These are phyloP conservation scores for Xylaria flabelliformis DNA, from an alignment of 495 filamentous ascomycete genomes.

Conservation along the genomic window DNA sequence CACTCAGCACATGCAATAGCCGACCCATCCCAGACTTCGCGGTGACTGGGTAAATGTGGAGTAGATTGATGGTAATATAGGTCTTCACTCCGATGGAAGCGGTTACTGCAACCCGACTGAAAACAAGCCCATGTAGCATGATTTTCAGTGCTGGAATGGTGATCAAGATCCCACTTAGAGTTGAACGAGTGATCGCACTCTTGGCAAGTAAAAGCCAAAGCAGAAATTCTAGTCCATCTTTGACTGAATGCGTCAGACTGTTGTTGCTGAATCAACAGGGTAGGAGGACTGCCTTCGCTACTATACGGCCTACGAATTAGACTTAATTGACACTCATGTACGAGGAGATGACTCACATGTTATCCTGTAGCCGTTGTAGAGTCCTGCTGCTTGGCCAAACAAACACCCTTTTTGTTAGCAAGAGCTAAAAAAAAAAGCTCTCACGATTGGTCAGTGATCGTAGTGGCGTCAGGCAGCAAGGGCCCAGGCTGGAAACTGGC, in stretches of 20 bases:
- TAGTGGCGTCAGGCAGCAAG: slow-evolving; percentile 42
- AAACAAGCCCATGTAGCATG: neutral
- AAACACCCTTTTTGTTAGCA: slow-evolving; percentile 47
- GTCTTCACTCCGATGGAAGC: neutral
- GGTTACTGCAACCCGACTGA: neutral
- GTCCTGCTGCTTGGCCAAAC: too few relatives aligned
- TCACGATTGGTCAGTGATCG: slow-evolving; percentile 31
- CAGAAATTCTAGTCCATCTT: neutral
- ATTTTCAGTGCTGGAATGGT: neutral
- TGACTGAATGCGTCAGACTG: neutral
- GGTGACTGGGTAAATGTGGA: slow-evolving; percentile 16
- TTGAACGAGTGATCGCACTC: neutral
- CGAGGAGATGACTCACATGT: neutral
- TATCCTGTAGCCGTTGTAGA: too few relatives aligned
- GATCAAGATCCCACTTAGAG: neutral
- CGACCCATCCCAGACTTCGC: neutral
- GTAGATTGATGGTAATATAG: neutral
- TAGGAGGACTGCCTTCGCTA: neutral
- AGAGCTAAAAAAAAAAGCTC: slow-evolving; percentile 42
- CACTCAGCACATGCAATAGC: slow-evolving; percentile 33
- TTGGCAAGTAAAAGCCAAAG: neutral
- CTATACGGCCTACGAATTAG: neutral
- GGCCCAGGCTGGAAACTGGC: slow-evolving; percentile 61
- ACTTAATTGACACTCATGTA: neutral
- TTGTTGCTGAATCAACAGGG: neutral